Evolutionary conservation across 1,284 basidiomycete genomes (phyloP).

Genomic region (Psilocybe mexicana): DNA sequence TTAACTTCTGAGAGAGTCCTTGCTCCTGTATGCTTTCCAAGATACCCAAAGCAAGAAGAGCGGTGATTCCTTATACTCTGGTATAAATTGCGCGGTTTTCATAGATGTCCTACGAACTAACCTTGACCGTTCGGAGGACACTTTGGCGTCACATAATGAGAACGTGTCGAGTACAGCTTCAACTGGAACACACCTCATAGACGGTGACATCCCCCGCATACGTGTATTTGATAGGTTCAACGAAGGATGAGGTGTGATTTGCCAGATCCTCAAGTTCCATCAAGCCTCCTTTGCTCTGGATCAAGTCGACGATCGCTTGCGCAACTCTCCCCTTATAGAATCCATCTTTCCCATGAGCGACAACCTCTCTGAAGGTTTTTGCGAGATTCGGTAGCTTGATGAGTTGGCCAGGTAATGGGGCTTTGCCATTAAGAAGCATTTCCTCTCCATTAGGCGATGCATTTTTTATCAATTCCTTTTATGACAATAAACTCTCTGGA

Average conservation of each 20-base stretch:
- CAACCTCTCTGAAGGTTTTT: conserved; percentile 80
- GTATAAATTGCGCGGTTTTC: neutral
- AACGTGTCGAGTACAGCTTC: neutral
- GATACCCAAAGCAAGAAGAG: conserved; percentile 89
- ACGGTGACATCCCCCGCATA: conserved; percentile 82
- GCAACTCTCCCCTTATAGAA: conserved; percentile 93
- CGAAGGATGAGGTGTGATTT: conserved; percentile 74
- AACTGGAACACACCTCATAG: conserved; percentile 61
- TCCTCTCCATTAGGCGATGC: conserved; percentile 83
- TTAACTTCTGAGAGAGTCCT: conserved; percentile 68
- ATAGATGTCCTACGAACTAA: conserved; percentile 17
- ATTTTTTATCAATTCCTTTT: conserved; percentile 63
- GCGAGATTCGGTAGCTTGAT: conserved; percentile 81
- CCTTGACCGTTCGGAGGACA: conserved; percentile 97
- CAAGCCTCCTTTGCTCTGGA: conserved; percentile 82
- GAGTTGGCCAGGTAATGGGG: conserved; percentile 79
- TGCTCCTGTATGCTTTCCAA: conserved; percentile 83
- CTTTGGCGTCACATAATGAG: conserved; percentile 36
- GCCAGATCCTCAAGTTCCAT: conserved; percentile 91
- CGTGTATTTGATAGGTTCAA: conserved; percentile 90
- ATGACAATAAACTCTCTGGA: neutral
- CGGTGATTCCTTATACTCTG: conserved; percentile 67
- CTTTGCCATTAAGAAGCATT: conserved; percentile 82
- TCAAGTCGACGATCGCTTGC: conserved; percentile 84
- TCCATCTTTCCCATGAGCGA: conserved; percentile 81